These are phyloP conservation scores for Citrus reticulata DNA, from an alignment of 345 rosid species.

Conservation along the genomic window DNA sequence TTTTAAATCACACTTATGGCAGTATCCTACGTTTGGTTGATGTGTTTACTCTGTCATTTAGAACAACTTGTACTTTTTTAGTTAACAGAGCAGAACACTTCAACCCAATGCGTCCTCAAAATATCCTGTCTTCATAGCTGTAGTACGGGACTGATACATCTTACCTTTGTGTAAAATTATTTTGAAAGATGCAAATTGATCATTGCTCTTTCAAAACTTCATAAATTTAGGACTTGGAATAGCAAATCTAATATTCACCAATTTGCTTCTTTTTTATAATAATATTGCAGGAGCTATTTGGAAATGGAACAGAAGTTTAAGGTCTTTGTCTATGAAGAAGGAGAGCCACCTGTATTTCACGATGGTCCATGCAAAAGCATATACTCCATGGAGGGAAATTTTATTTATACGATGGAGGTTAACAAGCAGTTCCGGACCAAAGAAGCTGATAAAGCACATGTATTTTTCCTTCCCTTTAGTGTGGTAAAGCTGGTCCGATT, in stretches of 20 bases:
- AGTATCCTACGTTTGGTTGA: background rate
- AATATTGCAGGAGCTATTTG: constrained; percentile 62
- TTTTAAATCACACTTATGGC: background rate
- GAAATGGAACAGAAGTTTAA: constrained; percentile 86
- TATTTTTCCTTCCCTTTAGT: constrained; percentile 73
- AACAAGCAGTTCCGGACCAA: constrained; percentile 42
- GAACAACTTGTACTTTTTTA: background rate
- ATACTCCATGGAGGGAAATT: constrained; percentile 86
- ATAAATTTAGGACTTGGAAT: background rate
- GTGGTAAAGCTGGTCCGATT: constrained; percentile 73
- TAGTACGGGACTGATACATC: background rate
- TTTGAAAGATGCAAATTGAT: background rate
- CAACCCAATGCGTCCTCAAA: background rate
- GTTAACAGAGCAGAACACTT: background rate
- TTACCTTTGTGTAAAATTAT: background rate
- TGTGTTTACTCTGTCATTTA: background rate
- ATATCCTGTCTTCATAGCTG: background rate
- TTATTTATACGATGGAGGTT: constrained; percentile 50
- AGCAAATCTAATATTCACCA: background rate
- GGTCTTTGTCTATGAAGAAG: constrained; percentile 74
- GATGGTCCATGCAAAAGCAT: constrained; percentile 94
- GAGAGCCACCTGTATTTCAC: constrained; percentile 83
- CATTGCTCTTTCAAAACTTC: background rate
- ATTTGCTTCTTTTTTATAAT: background rate
- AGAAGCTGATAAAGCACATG: constrained; percentile 71